Conservation (phyloP, 2,329 filamentous ascomycete species). For the Penicillium sp. region DNA sequence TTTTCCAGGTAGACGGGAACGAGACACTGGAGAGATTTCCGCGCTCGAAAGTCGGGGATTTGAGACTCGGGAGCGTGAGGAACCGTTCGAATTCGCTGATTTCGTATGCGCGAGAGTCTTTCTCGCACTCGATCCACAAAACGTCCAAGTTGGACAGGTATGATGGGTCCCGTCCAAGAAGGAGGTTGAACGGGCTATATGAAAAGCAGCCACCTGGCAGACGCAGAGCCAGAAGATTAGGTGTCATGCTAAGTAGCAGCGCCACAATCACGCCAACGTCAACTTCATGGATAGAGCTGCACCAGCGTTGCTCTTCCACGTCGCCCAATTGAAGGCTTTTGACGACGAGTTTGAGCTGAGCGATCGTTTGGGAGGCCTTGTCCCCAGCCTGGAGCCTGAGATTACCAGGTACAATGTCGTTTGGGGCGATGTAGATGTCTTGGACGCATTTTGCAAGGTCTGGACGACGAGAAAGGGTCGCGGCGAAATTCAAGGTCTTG, state of each 20-base stretch:
- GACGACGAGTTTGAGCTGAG: slow-evolving; percentile 10
- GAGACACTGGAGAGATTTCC: slow-evolving; percentile 13
- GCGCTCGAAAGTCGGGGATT: slow-evolving; percentile 3
- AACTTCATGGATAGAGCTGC: slow-evolving; percentile 1
- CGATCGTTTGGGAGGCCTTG: background rate
- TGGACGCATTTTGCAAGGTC: slow-evolving; percentile 20
- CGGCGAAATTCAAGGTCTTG: slow-evolving; percentile 14
- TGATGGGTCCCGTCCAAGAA: slow-evolving; percentile 13
- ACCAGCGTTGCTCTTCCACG: slow-evolving; percentile 18
- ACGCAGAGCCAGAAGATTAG: slow-evolving; percentile 19
- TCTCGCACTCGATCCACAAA: slow-evolving; percentile 10
- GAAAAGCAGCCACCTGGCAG: slow-evolving; percentile 12
- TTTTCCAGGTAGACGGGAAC: slow-evolving; percentile 11
- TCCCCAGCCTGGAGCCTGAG: background rate
- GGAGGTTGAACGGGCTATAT: slow-evolving; percentile 3
- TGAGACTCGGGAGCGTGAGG: slow-evolving; percentile 11
- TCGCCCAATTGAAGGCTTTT: slow-evolving; percentile 11
- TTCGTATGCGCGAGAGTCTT: slow-evolving; percentile 1
- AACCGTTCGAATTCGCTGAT: slow-evolving; percentile 14
- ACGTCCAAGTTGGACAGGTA: slow-evolving; percentile 16
- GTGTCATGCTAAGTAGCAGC: slow-evolving; percentile 19
- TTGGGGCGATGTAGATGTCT: slow-evolving; percentile 6
- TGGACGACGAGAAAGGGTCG: slow-evolving; percentile 16
- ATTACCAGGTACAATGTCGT: background rate
- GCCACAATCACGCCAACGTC: slow-evolving; percentile 17